A percentile compares a stretch with the other conserved stretches of the same genome.
Conservation (phyloP, 768 basidiomycete genomes). For the Podaxis sp. region DNA sequence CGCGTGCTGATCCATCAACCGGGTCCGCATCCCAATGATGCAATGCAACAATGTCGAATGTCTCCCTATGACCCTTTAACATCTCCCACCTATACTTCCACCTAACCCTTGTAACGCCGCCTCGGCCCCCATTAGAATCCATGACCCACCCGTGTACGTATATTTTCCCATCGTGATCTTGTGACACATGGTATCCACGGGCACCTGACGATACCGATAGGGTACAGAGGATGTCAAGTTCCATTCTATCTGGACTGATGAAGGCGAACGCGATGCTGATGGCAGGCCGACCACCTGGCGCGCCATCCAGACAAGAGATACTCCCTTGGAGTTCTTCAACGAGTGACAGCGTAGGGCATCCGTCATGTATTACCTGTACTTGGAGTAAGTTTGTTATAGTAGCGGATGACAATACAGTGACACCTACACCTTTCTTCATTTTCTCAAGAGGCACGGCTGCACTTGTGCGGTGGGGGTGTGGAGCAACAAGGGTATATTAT, state of each 20-base stretch:
- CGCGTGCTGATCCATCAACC: background rate
- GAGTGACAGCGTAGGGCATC: slow-evolving; percentile 35
- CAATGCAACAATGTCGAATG: background rate
- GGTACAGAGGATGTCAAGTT: slow-evolving; percentile 62
- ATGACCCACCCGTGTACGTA: slow-evolving; percentile 66
- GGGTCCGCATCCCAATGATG: slow-evolving; percentile 8
- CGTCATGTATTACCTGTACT: background rate
- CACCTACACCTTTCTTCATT: background rate
- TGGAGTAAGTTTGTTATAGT: background rate
- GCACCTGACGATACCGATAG: slow-evolving; percentile 26
- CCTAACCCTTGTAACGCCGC: slow-evolving; percentile 6
- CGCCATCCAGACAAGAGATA: slow-evolving; percentile 57
- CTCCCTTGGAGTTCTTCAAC: slow-evolving; percentile 67
- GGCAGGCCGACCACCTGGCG: slow-evolving; percentile 53
- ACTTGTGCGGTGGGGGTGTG: background rate
- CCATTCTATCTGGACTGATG: slow-evolving; percentile 69
- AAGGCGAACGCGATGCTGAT: slow-evolving; percentile 41
- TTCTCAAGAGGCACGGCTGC: background rate
- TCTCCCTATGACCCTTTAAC: slow-evolving; percentile 3
- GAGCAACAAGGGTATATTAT: slow-evolving; percentile 15
- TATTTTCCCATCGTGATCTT: background rate
- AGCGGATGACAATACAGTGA: background rate
- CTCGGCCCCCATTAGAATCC: slow-evolving; percentile 43
- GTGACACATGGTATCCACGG: background rate
- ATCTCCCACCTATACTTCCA: background rate